These are phyloP conservation scores for Pelargonium australe DNA, from an alignment of 441 rosid species.

Conservation along the genomic window DNA sequence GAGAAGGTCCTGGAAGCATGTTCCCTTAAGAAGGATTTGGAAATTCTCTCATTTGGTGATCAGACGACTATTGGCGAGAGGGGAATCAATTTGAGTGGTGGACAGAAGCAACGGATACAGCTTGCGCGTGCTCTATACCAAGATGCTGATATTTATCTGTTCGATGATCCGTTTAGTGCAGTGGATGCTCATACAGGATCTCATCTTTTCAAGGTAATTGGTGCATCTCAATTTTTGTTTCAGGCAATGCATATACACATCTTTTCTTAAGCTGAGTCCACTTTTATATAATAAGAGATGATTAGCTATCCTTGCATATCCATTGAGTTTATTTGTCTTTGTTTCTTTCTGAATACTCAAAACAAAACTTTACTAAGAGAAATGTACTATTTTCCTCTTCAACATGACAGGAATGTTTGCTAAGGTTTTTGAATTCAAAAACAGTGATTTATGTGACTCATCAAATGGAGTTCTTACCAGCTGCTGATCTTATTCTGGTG, in stretches of 20 bases:
- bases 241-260: neutral
- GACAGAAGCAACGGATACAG: conserved; percentile 55
- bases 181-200: conserved; percentile 93
- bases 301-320: no score
- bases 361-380: no score
- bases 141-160: conserved; percentile 67
- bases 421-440: conserved; percentile 41
- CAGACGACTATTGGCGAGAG: conserved; percentile 82
- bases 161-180: conserved; percentile 89
- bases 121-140: conserved; percentile 84
- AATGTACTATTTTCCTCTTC: neutral
- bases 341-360: no score
- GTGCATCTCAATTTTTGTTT: neutral
- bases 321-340: no score
- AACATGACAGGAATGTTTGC: conserved; percentile 47
- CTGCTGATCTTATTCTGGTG: conserved; percentile 63
- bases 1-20: conserved; percentile 25
- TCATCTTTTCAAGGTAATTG: conserved; percentile 59
- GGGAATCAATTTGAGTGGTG: conserved; percentile 28
- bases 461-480: conserved; percentile 19
- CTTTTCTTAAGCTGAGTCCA: neutral
- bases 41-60: conserved; percentile 65
- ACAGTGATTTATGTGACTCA: conserved; percentile 61
- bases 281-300: no score
- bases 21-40: conserved; percentile 62